These are phyloP conservation scores for Leccinum fuscescens DNA, from an alignment of 1,284 basidiomycete species.

Conservation along the genomic window DNA sequence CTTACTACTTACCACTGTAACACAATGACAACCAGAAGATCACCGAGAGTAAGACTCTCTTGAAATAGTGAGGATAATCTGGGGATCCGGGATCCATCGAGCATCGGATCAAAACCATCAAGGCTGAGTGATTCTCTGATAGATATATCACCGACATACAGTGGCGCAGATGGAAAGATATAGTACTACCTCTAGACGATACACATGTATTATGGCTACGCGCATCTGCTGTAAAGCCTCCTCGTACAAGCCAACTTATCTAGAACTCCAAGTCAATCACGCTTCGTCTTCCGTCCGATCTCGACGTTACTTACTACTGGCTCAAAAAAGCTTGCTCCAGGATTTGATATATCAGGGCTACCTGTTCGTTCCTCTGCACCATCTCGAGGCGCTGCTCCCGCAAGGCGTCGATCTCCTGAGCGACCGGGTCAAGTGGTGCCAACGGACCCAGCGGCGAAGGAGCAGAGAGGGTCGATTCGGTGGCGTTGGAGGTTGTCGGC, in stretches of 20 bases:
- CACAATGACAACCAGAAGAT: too few species aligned
- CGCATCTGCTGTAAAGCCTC: slow-evolving; percentile 1
- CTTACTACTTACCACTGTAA: too few species aligned
- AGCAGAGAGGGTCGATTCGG: slow-evolving; percentile 27
- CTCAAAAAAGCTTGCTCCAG: slow-evolving; percentile 41
- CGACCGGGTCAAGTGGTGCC: slow-evolving; percentile 56
- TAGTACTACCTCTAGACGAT: neutral
- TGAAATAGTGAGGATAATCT: too few species aligned
- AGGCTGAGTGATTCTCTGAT: neutral
- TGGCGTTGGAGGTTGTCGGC: slow-evolving; percentile 22
- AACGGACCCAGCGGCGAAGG: slow-evolving; percentile 58
- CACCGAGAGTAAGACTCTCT: too few species aligned
- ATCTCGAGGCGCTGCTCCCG: slow-evolving; percentile 80
- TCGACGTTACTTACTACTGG: slow-evolving; percentile 6
- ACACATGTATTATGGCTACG: neutral
- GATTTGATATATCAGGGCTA: slow-evolving; percentile 64
- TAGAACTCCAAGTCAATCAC: neutral
- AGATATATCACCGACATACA: neutral
- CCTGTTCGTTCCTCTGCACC: slow-evolving; percentile 74
- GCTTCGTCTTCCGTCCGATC: neutral
- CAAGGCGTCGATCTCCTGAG: slow-evolving; percentile 71
- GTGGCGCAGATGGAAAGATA: neutral
- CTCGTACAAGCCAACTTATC: neutral
- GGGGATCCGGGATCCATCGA: too few species aligned
- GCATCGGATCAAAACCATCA: too few species aligned